Evolutionary conservation across 305 asterid species (phyloP).

Genomic region (Ruellia speciosa): DNA sequence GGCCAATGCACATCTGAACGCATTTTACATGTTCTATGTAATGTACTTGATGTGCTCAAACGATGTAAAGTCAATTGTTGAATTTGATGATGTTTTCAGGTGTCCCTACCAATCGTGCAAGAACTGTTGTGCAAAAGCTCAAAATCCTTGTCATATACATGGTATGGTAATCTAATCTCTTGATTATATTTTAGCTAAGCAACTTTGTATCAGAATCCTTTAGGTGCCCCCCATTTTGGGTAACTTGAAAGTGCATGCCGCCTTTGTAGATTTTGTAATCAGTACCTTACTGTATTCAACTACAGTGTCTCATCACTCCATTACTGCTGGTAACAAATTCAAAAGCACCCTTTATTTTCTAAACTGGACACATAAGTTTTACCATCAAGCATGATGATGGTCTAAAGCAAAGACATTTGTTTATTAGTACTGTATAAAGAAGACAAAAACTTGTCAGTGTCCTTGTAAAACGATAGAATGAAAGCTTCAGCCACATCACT

Average conservation of each 20-base stretch:
- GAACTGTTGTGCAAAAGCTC: conserved; percentile 89
- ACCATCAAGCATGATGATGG: no score
- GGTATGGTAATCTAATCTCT: conserved; percentile 37
- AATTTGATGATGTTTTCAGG: conserved; percentile 41
- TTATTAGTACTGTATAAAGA: no score
- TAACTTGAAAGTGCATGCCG: no score
- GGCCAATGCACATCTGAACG: no score
- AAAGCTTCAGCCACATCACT: no score
- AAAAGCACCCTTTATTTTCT: neutral
- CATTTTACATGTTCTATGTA: no score
- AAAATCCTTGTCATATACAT: conserved; percentile 94
- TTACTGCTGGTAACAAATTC: conserved; percentile 13
- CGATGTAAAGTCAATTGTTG: neutral
- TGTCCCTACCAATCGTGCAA: conserved; percentile 95
- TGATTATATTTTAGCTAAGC: conserved; percentile 12
- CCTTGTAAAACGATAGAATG: no score
- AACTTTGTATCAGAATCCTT: neutral
- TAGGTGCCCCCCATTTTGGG: neutral
- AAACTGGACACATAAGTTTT: no score
- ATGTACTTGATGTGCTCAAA: no score
- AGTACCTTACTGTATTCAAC: conserved; percentile 7
- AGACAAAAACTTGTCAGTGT: no score
- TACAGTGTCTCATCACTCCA: neutral
- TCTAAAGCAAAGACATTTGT: no score
- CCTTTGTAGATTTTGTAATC: neutral